A percentile compares a stretch with the other conserved stretches of the same genome.
These are phyloP conservation scores for Bonia amplexicaulis DNA, from an alignment of 176 grass and related monocot genomes.

Conservation along the genomic window DNA sequence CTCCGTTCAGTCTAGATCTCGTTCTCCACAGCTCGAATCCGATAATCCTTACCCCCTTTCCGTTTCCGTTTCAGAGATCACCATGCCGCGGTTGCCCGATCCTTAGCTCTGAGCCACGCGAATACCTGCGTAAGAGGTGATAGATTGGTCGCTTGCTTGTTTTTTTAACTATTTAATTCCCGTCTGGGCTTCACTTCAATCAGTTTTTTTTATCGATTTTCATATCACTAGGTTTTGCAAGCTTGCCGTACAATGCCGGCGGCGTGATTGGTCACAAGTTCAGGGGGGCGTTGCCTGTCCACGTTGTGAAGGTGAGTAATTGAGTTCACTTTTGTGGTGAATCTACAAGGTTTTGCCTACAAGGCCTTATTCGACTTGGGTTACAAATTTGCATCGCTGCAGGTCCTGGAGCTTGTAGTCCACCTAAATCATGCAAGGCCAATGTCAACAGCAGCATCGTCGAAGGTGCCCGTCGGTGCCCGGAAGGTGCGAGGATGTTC, in stretches of 20 bases:
- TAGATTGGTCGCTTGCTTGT: not conserved
- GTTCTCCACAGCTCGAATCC: not conserved
- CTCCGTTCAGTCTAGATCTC: constrained; percentile 12
- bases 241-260: constrained; percentile 21
- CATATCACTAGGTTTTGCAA: constrained; percentile 35
- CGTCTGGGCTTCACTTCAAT: not conserved
- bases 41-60: not conserved
- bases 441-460: constrained; percentile 51
- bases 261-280: constrained; percentile 23
- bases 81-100: not conserved
- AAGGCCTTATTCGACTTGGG: not conserved
- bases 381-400: constrained; percentile 9
- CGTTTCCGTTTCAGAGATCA: constrained; percentile 16
- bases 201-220: not conserved
- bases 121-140: constrained; percentile 33
- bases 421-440: constrained; percentile 34
- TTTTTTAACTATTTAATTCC: not conserved
- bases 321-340: constrained; percentile 5
- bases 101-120: not conserved
- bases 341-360: not conserved
- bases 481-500: constrained; percentile 34
- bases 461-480: constrained; percentile 34
- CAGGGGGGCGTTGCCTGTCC: constrained; percentile 1
- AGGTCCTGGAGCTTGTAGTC: constrained; percentile 47
- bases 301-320: constrained; percentile 42